Evolutionary conservation across 768 basidiomycete genomes (phyloP), one percentile per base, ranked within the genome.

Genomic region (Dentipellis sp.): DNA sequence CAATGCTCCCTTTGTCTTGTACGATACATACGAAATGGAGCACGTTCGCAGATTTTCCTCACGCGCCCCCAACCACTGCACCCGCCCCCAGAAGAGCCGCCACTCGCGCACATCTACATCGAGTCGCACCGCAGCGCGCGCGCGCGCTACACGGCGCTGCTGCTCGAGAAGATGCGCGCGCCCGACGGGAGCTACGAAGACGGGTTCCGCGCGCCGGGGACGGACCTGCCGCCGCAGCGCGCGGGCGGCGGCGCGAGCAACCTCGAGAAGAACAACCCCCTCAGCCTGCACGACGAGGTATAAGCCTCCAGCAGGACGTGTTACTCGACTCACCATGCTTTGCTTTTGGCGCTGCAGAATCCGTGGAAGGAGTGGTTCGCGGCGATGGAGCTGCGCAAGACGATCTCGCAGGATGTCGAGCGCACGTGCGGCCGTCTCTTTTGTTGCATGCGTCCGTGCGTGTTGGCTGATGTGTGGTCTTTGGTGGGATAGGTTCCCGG

Each of bases 281-380:
- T 93, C 40, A 91, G 88, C 67, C 71, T 91, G 58, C 83, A 92
- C 62, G 78, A 84, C 55, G 82, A 90, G 76, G 86, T 87, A 55
- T 49, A 72, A 45, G 11, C 36, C 49, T 45, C 21, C 12, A 12
- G 10, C 12, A 22, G 42, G 7, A 17, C 12, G 52, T 39, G 10
- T 54, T 37, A 54, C 4, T 49, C 57, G 10, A 35, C 49, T 37
- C 19, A 51, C 57, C 50, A 34, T 56, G 37, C 53, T 51, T 52
- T 48, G 29, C 47, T 52, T 10, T 40, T 39, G 22, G 55, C 56
- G 8, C 50, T 59, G 3, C 46, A 94, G 84, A 97, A 94, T 70
- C 94, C 94, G 10, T 99, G 97, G 97, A 88, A 83, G 62, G 81
- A 83, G 49, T 98, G 93, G 91, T 99, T 97, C 69, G 75, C 83